Evolutionary conservation across 2,329 filamentous ascomycete species (phyloP).

Genomic region (Aureobasidium mangrovei): DNA sequence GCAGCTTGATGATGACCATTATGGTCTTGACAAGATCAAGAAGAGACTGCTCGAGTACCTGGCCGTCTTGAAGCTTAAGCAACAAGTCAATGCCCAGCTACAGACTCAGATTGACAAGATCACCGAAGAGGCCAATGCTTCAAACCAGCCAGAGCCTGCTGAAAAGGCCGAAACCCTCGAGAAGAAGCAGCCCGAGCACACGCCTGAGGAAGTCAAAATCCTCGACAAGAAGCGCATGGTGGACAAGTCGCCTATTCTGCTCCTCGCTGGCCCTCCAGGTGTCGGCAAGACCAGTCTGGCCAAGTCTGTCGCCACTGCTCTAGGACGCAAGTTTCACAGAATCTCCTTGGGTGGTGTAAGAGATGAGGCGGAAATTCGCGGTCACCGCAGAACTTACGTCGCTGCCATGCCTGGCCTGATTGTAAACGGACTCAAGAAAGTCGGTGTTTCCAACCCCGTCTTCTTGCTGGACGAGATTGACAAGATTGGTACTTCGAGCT

Average conservation of each 20-base stretch:
- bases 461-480: slow-evolving; percentile 96
- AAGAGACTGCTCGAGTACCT: slow-evolving; percentile 91
- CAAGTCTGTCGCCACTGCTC: slow-evolving; percentile 80
- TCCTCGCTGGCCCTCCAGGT: slow-evolving; percentile 86
- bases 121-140: slow-evolving; percentile 33
- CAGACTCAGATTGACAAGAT: slow-evolving; percentile 63
- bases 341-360: slow-evolving; percentile 93
- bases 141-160: slow-evolving; percentile 22
- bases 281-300: slow-evolving; percentile 95
- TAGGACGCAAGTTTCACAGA: slow-evolving; percentile 91
- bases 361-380: slow-evolving; percentile 93
- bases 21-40: slow-evolving; percentile 94
- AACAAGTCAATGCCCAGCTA: slow-evolving; percentile 75
- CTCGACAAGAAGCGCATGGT: slow-evolving; percentile 75
- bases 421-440: slow-evolving; percentile 88
- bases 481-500: slow-evolving; percentile 84
- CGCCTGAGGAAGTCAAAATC: slow-evolving; percentile 57
- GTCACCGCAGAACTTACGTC: slow-evolving; percentile 90
- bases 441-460: slow-evolving; percentile 89
- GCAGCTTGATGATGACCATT: slow-evolving; percentile 93
- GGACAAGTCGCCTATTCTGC: slow-evolving; percentile 91
- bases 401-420: slow-evolving; percentile 97
- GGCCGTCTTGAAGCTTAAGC: slow-evolving; percentile 91
- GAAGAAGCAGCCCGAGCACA: slow-evolving; percentile 31
- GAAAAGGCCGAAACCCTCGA: neutral